These are phyloP conservation scores for Coniosporium tulheliwenetii DNA, from an alignment of 2,329 filamentous ascomycete species.

Conservation along the genomic window DNA sequence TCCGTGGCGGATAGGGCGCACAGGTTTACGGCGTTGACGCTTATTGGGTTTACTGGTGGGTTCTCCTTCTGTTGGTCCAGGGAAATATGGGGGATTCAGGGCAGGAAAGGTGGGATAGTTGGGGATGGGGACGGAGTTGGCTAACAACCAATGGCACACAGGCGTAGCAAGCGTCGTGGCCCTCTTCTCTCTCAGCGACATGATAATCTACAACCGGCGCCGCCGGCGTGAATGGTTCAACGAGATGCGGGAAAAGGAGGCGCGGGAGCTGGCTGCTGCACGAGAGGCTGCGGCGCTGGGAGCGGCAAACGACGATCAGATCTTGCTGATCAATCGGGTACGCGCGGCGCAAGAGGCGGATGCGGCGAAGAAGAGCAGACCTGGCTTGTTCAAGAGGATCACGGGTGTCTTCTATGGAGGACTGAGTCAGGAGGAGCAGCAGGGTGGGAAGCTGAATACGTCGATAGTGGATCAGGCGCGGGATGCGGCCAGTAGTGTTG, in stretches of 20 bases:
- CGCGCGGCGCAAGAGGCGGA: conserved; percentile 46
- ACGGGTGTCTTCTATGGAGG: conserved; percentile 17
- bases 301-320: conserved; percentile 32
- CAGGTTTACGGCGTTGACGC: conserved; percentile 39
- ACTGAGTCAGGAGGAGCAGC: conserved; percentile 18
- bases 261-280: conserved; percentile 26
- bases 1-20: conserved; percentile 45
- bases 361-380: conserved; percentile 15
- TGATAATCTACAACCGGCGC: conserved; percentile 51
- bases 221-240: conserved; percentile 47
- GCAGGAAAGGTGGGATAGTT: too few relatives aligned
- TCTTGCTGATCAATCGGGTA: conserved; percentile 39
- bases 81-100: neutral
- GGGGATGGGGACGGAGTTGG: neutral
- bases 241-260: conserved; percentile 30
- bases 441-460: conserved; percentile 18
- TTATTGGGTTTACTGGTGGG: conserved; percentile 47
- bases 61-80: neutral
- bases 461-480: conserved; percentile 6
- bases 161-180: conserved; percentile 45
- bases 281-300: conserved; percentile 25
- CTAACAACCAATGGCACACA: conserved; percentile 9
- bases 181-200: conserved; percentile 48
- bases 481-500: conserved; percentile 3
- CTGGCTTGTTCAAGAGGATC: conserved; percentile 18